Conservation (phyloP, 441 rosid species). For the Omphalea diandra region DNA sequence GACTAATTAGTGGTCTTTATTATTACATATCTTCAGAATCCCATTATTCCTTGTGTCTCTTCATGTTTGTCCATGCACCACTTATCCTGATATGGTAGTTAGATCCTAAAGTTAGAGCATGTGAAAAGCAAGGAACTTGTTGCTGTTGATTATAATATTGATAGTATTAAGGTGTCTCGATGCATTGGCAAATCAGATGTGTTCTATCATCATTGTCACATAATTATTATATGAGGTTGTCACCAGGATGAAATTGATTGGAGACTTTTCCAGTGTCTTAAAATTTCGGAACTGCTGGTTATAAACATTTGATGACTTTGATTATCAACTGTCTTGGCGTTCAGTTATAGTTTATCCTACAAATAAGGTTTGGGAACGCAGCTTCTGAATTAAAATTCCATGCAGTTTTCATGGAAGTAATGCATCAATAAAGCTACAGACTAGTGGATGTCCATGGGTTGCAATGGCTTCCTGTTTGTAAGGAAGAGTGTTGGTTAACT, state of each 20-base stretch:
- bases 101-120: neutral
- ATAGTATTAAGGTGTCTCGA: neutral
- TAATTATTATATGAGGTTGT: neutral
- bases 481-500: slow-evolving; percentile 5
- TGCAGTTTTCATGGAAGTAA: neutral
- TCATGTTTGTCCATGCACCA: neutral
- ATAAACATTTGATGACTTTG: neutral
- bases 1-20: neutral
- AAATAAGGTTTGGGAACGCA: neutral
- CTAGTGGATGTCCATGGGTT: neutral
- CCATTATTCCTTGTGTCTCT: neutral
- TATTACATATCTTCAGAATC: neutral
- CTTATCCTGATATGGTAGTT: neutral
- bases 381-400: neutral
- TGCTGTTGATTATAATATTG: slow-evolving; percentile 2
- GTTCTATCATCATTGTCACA: slow-evolving; percentile 3
- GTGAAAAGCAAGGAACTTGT: neutral
- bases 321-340: neutral
- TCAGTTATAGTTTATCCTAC: neutral
- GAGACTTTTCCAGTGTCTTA: slow-evolving; percentile 6
- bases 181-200: slow-evolving; percentile 8
- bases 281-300: slow-evolving; percentile 6
- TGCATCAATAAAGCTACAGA: neutral
- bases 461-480: neutral
- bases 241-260: slow-evolving; percentile 3